Conservation (phyloP, 78 protist species). For the Chrysochromulina parva region DNA sequence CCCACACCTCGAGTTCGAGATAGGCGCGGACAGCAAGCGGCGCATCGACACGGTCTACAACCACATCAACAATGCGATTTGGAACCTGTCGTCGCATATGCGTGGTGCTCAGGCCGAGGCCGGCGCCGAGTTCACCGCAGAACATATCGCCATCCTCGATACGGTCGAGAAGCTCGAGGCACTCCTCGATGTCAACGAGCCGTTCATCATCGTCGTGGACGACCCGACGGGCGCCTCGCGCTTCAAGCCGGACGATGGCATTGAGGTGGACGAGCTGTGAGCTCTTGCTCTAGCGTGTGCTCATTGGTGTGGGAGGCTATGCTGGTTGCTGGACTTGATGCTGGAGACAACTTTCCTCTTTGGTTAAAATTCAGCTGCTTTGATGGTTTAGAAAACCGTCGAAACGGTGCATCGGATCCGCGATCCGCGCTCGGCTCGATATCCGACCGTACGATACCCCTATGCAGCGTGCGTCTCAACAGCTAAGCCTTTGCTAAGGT, state of each 20-base stretch:
- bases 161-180: neutral
- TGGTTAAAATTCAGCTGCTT: too few relatives aligned
- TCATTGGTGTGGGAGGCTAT: too few relatives aligned
- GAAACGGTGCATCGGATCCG: too few relatives aligned
- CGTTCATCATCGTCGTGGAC: neutral
- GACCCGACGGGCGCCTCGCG: neutral
- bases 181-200: neutral
- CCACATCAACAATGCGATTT: neutral
- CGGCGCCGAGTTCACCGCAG: neutral
- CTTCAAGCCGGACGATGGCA: neutral
- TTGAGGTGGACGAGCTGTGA: neutral
- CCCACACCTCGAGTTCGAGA: neutral
- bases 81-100: neutral
- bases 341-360: neutral
- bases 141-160: neutral
- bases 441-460: too few relatives aligned
- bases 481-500: too few relatives aligned
- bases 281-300: too few relatives aligned
- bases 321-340: too few relatives aligned
- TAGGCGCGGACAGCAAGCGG: neutral
- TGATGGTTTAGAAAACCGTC: too few relatives aligned
- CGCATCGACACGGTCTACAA: neutral
- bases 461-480: too few relatives aligned
- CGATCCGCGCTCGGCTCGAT: too few relatives aligned
- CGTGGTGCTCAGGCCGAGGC: neutral